Conservation (phyloP, 441 rosid genomes). For the Erodium moschatum region DNA sequence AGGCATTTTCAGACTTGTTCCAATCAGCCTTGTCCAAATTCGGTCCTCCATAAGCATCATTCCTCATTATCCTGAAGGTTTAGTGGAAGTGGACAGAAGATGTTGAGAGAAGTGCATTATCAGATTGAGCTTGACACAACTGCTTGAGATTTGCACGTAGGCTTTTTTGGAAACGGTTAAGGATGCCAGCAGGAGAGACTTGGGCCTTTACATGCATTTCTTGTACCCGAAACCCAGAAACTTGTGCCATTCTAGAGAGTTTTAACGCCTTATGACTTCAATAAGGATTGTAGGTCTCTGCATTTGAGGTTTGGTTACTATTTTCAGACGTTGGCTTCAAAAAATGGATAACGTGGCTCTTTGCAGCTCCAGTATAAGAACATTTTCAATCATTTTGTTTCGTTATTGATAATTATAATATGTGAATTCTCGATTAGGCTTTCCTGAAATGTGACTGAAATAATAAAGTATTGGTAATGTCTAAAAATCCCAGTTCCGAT, state of each 20-base stretch:
- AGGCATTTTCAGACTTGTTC: conserved; percentile 53
- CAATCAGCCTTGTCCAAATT: conserved; percentile 62
- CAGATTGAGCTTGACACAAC: background rate
- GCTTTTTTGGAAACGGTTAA: background rate
- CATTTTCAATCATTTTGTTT: background rate
- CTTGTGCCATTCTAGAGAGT: background rate
- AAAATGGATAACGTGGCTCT: background rate
- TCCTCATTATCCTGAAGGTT: background rate
- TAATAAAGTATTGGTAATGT: no score
- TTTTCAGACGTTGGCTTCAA: background rate
- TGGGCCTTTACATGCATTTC: background rate
- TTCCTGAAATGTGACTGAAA: no score
- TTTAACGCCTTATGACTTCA: background rate
- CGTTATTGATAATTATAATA: no score
- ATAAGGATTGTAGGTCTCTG: background rate
- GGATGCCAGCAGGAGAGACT: background rate
- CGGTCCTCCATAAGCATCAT: conserved; percentile 32
- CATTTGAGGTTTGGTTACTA: background rate
- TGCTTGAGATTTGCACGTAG: background rate
- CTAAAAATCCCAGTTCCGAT: no score
- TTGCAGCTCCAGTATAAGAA: background rate
- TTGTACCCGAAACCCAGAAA: background rate
- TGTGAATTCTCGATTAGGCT: no score
- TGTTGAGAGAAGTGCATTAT: background rate
- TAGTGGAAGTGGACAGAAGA: background rate